Percentiles rank a stretch among this genome's conserved stretches.
Evolutionary conservation across 1,284 basidiomycete species (phyloP).

Genomic region (Boletellus dicymbophilus): DNA sequence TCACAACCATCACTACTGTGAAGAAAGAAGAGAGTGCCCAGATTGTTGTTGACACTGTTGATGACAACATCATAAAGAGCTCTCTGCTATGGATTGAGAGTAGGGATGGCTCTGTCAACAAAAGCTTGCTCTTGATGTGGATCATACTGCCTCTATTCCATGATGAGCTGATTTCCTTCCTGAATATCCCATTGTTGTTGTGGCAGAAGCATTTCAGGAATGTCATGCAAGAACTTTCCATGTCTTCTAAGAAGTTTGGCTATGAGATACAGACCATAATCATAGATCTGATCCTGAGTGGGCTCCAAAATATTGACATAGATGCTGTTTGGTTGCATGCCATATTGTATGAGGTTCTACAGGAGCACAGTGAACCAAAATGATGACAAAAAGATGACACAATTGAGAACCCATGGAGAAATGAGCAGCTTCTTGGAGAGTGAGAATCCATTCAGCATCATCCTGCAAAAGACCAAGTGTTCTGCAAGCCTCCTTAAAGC

Average conservation of each 20-base stretch:
- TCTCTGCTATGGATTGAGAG: not conserved
- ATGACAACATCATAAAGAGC: not conserved
- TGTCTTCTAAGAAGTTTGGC: no score
- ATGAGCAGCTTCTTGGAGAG: constrained; percentile 34
- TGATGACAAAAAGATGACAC: constrained; percentile 28
- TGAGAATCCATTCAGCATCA: constrained; percentile 37
- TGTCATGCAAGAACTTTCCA: no score
- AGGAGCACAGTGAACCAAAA: not conserved
- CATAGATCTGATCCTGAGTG: no score
- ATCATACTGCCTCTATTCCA: no score
- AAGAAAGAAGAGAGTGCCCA: not conserved
- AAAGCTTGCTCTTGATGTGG: no score
- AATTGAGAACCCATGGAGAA: constrained; percentile 33
- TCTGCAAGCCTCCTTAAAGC: constrained; percentile 33
- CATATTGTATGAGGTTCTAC: not conserved
- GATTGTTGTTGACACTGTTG: not conserved
- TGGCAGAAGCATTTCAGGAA: no score
- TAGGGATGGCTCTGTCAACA: not conserved
- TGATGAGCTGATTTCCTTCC: no score
- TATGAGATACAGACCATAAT: no score
- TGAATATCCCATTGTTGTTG: no score
- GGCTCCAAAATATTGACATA: no score
- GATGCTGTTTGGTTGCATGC: not conserved
- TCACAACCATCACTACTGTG: no score
- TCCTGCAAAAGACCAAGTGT: constrained; percentile 39